Evolutionary conservation across 164 flowering plant species (phyloP), one percentile per base, ranked within the genome.

Genomic region (Umbellularia californica): DNA sequence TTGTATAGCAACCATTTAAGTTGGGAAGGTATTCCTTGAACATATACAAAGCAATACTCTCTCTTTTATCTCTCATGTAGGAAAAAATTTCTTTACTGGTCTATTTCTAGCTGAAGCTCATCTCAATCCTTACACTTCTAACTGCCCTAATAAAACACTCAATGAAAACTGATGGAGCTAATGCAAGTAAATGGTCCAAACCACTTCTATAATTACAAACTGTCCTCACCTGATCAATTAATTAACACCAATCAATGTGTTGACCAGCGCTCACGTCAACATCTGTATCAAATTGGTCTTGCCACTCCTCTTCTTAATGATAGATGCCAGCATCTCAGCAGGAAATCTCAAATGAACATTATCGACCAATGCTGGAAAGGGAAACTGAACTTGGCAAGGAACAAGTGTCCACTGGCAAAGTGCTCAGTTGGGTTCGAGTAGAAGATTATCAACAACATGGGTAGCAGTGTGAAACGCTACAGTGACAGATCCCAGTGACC

Each of bases 401-500:
- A 84, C 73, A 79, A 94, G 70, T 83, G 86, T 15, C 85, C 83
- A 19, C 83, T 94, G 0, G 97, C 91, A 2, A 77, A 33, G 15
- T 94, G 98, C 82, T 90, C 97, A 0, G 88, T 89, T 0, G 97
- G 98, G 2, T 94, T 86, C 52, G 85, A 88, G 0, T 95, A 97
- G 47, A 92, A 92, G 78, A 91, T 94, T 95, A 79, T 55, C 3
- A 80, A 82, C 77, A 92, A 90, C 66, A 58, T 84, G 0, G 97
- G 97, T 0, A 68, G 64, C 10, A 86, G 77, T 2, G 50, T 85
- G 28, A 77, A 23, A 1, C 69, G 50, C 2, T 92, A 91, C 33
- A 12, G 98, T 94, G 12, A 89, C 87, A 0, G 91, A 92, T 69
- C 85, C 92, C 1, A 76, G 81, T 9, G 98, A 94, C 65, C 81